Evolutionary conservation across 148 eudicot species (phyloP), one percentile per base, ranked within the genome.

Genomic region (Heliosperma pusillum): DNA sequence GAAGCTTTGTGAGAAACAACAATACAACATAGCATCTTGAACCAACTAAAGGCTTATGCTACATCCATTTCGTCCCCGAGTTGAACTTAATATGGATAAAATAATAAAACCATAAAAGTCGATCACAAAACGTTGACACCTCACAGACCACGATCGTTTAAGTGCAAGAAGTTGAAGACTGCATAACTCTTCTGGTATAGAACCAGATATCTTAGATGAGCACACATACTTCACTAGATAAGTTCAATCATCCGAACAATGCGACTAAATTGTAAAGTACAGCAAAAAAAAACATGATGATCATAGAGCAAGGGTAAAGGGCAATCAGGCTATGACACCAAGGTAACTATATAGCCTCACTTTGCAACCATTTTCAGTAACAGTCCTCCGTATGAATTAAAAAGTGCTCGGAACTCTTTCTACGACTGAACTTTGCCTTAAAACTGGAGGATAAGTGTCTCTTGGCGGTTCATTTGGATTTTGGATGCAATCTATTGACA

Each of bases 341-440:
- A 4, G 10, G 62, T 44, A 75, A 42, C 0, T 25, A 36, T 36
- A 3, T 36, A 36, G 10, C 53, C 19, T n/a, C 0, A 56, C 66
- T 21, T 3, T 29, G 53, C 16, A 69, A 76, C 20, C 74, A 70
- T 45, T 13, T 5, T 50, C 21, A 50, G 74, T 45, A 47, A 70
- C 25, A 22, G 6, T 24, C 42, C 8, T 44, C 58, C 24, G 25
- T 60, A 36, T 36, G 42, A 5, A 36, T 10, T 36, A n/a, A n/a
- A n/a, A n/a, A n/a, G n/a, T n/a, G n/a, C n/a, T n/a, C n/a, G n/a
- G 42, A 36, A 10, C 42, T 36, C 7, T 36, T 36, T 36, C 42
- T 36, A 36, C 42, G 7, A 36, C 42, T 0, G 42, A 36, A 36
- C 42, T 36, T 36, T 36, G 69, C n/a, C 29, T n/a, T 2, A 6